Evolutionary conservation across 169 alveolate genomes (phyloP).

Genomic region (Babesia sp.): DNA sequence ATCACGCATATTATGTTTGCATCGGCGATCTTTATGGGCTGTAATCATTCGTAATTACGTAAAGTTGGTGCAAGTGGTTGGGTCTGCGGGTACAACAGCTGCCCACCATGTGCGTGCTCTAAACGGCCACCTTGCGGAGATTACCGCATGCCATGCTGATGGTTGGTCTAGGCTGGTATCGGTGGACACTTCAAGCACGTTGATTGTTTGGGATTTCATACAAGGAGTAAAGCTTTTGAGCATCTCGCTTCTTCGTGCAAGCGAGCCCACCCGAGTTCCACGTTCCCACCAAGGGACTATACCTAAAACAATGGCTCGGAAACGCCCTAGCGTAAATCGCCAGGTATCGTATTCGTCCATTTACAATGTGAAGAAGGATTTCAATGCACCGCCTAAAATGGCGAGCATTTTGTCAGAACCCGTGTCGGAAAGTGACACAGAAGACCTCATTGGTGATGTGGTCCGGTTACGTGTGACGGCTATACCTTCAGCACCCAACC

Average conservation of each 20-base stretch:
- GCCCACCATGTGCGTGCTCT: conserved; percentile 24
- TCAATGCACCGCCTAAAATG: conserved; percentile 15
- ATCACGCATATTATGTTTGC: conserved; percentile 16
- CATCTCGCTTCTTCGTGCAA: conserved; percentile 13
- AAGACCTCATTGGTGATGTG: neutral
- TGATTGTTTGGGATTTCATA: conserved; percentile 61
- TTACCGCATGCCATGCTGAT: conserved; percentile 44
- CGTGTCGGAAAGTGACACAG: conserved; percentile 13
- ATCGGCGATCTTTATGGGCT: conserved; percentile 62
- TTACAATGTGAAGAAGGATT: conserved; percentile 21
- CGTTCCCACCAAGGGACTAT: neutral
- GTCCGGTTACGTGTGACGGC: no score
- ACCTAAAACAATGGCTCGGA: neutral
- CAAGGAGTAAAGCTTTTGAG: conserved; percentile 44
- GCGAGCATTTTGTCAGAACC: neutral
- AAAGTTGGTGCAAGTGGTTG: conserved; percentile 16
- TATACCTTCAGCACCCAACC: neutral
- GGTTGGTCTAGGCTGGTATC: conserved; percentile 60
- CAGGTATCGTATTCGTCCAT: conserved; percentile 7
- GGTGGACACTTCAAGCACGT: conserved; percentile 12
- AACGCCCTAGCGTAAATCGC: conserved; percentile 14
- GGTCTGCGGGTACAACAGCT: neutral
- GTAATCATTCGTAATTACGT: conserved; percentile 53
- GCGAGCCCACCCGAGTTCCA: neutral
- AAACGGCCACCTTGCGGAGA: conserved; percentile 44